Percentiles rank a stretch among this genome's conserved stretches.
phyloP scores from a whole-genome alignment of 371 early-diverging fungal genomes.

The Syncephalastrum monosporum region DNA sequence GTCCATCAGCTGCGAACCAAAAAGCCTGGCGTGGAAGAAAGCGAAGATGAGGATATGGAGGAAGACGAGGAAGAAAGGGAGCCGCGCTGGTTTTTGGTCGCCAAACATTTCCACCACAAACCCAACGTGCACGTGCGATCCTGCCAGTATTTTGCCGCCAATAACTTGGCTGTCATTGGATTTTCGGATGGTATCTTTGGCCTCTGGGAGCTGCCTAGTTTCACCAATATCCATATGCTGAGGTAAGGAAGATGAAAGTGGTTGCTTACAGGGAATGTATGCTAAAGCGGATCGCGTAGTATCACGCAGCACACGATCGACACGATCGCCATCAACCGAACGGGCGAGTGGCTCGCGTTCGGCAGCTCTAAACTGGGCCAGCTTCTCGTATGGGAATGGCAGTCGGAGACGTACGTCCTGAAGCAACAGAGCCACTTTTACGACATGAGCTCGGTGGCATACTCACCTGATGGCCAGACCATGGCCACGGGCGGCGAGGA shows the following conservation, averaged over 20 bases:
- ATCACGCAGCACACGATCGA: constrained; percentile 93
- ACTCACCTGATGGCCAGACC: constrained; percentile 92
- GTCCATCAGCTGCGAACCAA: constrained; percentile 21
- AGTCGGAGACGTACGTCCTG: constrained; percentile 95
- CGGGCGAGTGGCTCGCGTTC: constrained; percentile 98
- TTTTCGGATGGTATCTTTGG: constrained; percentile 94
- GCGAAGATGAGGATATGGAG: constrained; percentile 48
- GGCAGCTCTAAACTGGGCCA: constrained; percentile 91
- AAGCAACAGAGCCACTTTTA: constrained; percentile 98
- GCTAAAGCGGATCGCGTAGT: constrained; percentile 38
- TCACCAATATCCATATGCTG: constrained; percentile 83
- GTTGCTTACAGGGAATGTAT: background rate
- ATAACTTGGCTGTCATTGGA: constrained; percentile 85
- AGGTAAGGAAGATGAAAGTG: constrained; percentile 48
- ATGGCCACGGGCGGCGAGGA: constrained; percentile 97
- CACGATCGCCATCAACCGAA: constrained; percentile 81
- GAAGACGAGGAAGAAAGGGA: constrained; percentile 49
- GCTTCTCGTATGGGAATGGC: constrained; percentile 99
- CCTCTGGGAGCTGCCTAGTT: constrained; percentile 93
- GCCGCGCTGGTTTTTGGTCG: constrained; percentile 62
- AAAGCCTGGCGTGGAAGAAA: too few species aligned
- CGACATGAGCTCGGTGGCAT: constrained; percentile 87
- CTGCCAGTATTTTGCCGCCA: constrained; percentile 75
- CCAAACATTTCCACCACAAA: constrained; percentile 72
- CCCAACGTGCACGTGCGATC: constrained; percentile 64